A percentile compares a stretch with the other conserved stretches of the same genome.
These are phyloP conservation scores for Coemansia sp. DNA, from an alignment of 192 early-diverging fungal genomes.

Conservation along the genomic window DNA sequence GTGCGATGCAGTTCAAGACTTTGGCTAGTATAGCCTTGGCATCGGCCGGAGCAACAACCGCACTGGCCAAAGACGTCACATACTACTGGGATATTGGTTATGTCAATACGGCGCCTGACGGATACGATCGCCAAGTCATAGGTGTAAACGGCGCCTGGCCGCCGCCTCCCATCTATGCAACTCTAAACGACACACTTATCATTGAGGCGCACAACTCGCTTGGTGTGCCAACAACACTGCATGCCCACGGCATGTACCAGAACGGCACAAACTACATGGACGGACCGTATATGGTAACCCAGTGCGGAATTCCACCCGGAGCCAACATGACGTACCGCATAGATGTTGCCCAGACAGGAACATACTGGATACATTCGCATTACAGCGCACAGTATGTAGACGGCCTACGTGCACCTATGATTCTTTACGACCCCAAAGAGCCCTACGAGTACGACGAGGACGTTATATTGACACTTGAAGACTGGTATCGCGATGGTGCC, in stretches of 20 bases:
- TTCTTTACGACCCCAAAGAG: constrained; percentile 60
- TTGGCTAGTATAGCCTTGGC: constrained; percentile 37
- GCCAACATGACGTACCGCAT: constrained; percentile 69
- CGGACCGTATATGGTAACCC: constrained; percentile 67
- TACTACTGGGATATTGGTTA: constrained; percentile 73
- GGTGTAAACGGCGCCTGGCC: constrained; percentile 68
- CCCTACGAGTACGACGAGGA: constrained; percentile 72
- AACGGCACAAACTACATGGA: constrained; percentile 70
- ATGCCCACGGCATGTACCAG: constrained; percentile 79
- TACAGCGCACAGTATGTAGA: constrained; percentile 74
- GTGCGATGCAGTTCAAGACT: constrained; percentile 38
- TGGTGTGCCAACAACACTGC: constrained; percentile 60
- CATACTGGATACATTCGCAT: constrained; percentile 85
- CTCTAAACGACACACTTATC: constrained; percentile 39
- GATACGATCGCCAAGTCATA: constrained; percentile 61
- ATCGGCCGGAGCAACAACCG: constrained; percentile 19
- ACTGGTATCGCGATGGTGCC: constrained; percentile 74
- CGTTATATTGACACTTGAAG: constrained; percentile 60
- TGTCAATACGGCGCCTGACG: constrained; percentile 65
- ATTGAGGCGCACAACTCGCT: constrained; percentile 59
- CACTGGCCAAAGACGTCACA: constrained; percentile 54
- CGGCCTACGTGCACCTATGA: constrained; percentile 69
- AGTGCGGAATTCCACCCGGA: constrained; percentile 73
- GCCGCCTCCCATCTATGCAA: constrained; percentile 46
- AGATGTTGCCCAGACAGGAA: constrained; percentile 67